phyloP scores from a whole-genome alignment of 192 early-diverging fungal species.

The Chytriomyces sp. region DNA sequence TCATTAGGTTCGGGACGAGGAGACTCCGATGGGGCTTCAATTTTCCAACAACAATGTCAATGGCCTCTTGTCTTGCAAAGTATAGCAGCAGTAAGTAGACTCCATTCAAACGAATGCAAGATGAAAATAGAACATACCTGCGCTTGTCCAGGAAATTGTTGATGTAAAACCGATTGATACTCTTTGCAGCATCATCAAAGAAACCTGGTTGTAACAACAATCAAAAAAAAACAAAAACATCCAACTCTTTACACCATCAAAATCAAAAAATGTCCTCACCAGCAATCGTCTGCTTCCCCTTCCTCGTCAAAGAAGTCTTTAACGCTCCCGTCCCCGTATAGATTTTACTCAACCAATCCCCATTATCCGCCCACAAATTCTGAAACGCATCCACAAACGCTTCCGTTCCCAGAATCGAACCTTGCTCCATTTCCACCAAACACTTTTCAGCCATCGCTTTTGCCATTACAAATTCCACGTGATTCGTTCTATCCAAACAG shows the following conservation, averaged over 20 bases:
- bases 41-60: slow-evolving; percentile 83
- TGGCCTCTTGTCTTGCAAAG: slow-evolving; percentile 94
- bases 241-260: not conserved
- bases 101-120: too few species aligned
- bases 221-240: not conserved
- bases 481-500: slow-evolving; percentile 91
- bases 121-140: too few species aligned
- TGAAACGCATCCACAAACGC: slow-evolving; percentile 47
- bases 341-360: slow-evolving; percentile 86
- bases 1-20: slow-evolving; percentile 49
- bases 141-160: slow-evolving; percentile 95
- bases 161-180: slow-evolving; percentile 90
- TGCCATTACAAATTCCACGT: slow-evolving; percentile 65
- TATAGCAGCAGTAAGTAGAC: not conserved
- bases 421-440: slow-evolving; percentile 15
- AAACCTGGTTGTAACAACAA: slow-evolving; percentile 58
- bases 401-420: slow-evolving; percentile 31
- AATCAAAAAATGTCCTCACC: slow-evolving; percentile 36
- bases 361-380: slow-evolving; percentile 75
- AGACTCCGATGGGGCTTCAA: slow-evolving; percentile 26
- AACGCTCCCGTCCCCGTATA: slow-evolving; percentile 98
- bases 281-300: slow-evolving; percentile 83
- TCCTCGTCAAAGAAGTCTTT: slow-evolving; percentile 85
- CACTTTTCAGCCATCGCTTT: slow-evolving; percentile 42
- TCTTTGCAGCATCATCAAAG: slow-evolving; percentile 91